Percentiles rank a stretch among this genome's conserved stretches.
Evolutionary conservation across 164 flowering plant genomes (phyloP).

Genomic region (Saururus chinensis): DNA sequence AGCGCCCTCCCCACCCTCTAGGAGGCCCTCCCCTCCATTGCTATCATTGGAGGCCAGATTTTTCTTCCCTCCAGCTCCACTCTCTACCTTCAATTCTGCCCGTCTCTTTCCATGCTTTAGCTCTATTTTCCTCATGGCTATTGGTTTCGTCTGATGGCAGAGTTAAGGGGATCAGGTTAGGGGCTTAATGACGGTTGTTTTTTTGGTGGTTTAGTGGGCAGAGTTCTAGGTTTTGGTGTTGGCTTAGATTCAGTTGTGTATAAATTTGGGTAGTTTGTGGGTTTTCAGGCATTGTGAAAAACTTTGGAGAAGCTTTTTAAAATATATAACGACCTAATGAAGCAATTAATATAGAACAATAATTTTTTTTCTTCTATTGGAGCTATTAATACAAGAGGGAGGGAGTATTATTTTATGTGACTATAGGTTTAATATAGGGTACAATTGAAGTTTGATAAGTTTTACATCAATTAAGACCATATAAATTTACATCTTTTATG

Average conservation of each 20-base stretch:
- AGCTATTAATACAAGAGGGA: no score
- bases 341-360: no score
- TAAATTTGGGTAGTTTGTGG: not conserved
- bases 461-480: no score
- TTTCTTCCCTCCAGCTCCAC: not conserved
- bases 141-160: no score
- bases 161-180: slow-evolving; percentile 78
- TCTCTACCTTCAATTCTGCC: not conserved
- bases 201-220: no score
- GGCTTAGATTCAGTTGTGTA: not conserved
- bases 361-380: no score
- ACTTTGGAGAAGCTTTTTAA: no score
- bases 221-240: not conserved
- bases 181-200: not conserved
- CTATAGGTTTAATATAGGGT: no score
- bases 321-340: no score
- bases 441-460: no score
- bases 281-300: slow-evolving; percentile 59
- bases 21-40: slow-evolving; percentile 89
- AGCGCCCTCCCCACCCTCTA: slow-evolving; percentile 63
- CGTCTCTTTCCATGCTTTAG: slow-evolving; percentile 1
- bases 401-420: no score
- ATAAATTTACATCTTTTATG: no score
- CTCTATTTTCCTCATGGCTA: slow-evolving; percentile 1
- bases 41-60: slow-evolving; percentile 96